Evolutionary conservation across 2,329 filamentous ascomycete genomes (phyloP).

Genomic region (Colletotrichum incanum): DNA sequence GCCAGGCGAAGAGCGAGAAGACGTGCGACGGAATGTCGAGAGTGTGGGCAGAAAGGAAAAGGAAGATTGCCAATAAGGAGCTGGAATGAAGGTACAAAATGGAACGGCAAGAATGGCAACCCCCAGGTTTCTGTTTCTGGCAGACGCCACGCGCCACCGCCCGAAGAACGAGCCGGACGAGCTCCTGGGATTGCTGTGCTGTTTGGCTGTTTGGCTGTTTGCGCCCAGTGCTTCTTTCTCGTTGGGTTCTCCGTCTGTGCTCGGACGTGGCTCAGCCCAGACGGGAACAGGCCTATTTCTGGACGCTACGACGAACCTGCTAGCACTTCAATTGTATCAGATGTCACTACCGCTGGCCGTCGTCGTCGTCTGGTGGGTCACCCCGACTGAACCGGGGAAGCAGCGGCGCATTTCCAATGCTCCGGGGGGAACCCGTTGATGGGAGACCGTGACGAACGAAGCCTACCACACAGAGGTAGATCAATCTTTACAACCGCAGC

Average conservation of each 20-base stretch:
- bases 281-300: slow-evolving; percentile 25
- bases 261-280: slow-evolving; percentile 19
- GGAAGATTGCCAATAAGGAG: slow-evolving; percentile 5
- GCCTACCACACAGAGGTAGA: not conserved
- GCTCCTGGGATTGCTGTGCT: slow-evolving; percentile 15
- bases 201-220: slow-evolving; percentile 3
- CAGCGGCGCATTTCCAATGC: not conserved
- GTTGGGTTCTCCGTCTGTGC: slow-evolving; percentile 19
- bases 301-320: slow-evolving; percentile 15
- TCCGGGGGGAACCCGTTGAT: not conserved
- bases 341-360: not conserved
- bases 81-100: not conserved
- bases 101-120: not conserved
- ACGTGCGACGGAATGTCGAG: slow-evolving; percentile 16
- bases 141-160: slow-evolving; percentile 23
- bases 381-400: not conserved
- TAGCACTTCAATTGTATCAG: slow-evolving; percentile 13
- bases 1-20: slow-evolving; percentile 11
- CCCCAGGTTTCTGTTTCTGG: slow-evolving; percentile 2
- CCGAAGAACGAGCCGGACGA: slow-evolving; percentile 7
- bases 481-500: not conserved
- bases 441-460: not conserved
- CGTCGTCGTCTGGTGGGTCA: not conserved
- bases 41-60: slow-evolving; percentile 13
- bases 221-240: slow-evolving; percentile 12